A percentile compares a stretch with the other conserved stretches of the same genome.
These are phyloP conservation scores for Xylaria acuta DNA, from an alignment of 495 filamentous ascomycete species.

Conservation along the genomic window DNA sequence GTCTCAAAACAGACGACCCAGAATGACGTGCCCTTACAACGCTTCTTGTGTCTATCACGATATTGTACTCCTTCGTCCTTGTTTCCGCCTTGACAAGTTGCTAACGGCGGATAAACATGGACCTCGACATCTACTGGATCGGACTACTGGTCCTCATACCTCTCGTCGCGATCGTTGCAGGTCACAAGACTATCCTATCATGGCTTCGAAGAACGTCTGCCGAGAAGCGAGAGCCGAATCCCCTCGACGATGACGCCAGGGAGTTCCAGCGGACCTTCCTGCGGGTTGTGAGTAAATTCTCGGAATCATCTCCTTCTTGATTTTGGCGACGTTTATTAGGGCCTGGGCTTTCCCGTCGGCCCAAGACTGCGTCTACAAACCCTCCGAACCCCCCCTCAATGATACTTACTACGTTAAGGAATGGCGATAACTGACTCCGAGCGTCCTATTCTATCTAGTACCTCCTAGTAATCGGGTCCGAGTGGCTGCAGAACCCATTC, in stretches of 20 bases:
- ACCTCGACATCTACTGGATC: constrained; percentile 33
- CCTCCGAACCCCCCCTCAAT: no score
- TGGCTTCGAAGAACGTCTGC: constrained; percentile 12
- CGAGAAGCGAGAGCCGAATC: constrained; percentile 20
- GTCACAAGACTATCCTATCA: constrained; percentile 23
- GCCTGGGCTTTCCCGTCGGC: not conserved
- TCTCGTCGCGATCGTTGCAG: constrained; percentile 29
- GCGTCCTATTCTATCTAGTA: constrained; percentile 29
- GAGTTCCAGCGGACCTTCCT: constrained; percentile 48
- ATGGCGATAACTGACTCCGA: not conserved
- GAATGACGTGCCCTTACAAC: not conserved
- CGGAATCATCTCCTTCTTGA: not conserved
- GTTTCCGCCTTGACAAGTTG: not conserved
- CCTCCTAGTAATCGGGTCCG: constrained; percentile 50
- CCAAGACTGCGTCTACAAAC: not conserved
- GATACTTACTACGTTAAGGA: not conserved
- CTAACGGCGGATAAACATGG: constrained; percentile 25
- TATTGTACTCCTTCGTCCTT: not conserved
- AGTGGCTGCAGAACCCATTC: constrained; percentile 57
- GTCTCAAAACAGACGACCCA: not conserved
- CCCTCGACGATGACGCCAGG: constrained; percentile 36
- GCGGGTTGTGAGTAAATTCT: constrained; percentile 31
- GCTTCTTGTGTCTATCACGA: not conserved
- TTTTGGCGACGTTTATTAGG: no score
- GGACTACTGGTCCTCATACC: constrained; percentile 31